phyloP scores from a whole-genome alignment of 2,329 filamentous ascomycete species.

The Macroventuria anomochaeta region DNA sequence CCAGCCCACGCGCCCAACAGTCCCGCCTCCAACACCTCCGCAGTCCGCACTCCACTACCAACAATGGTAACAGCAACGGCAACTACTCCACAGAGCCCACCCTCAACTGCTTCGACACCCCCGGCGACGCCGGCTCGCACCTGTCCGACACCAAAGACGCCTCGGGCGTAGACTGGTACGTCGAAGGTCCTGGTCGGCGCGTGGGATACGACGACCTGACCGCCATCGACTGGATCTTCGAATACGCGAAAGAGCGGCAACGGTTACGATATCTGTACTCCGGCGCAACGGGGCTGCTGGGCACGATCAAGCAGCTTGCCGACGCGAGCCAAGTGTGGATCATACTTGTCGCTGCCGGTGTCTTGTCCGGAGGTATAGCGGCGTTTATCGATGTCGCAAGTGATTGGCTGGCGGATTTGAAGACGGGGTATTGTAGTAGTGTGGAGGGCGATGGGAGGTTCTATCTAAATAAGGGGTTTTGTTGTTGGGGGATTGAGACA shows the following conservation, averaged over 20 bases:
- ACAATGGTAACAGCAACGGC: constrained; percentile 26
- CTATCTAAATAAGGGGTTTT: constrained; percentile 90
- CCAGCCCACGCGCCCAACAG: constrained; percentile 36
- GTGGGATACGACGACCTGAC: constrained; percentile 96
- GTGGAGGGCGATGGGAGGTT: constrained; percentile 81
- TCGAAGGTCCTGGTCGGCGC: constrained; percentile 84
- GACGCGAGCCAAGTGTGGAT: constrained; percentile 94
- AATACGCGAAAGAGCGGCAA: constrained; percentile 95
- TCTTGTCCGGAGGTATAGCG: constrained; percentile 82
- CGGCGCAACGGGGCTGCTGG: constrained; percentile 72
- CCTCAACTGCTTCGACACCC: constrained; percentile 51
- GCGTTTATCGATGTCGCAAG: constrained; percentile 89
- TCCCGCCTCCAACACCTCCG: constrained; percentile 34
- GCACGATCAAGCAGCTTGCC: constrained; percentile 73
- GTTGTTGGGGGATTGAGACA: constrained; percentile 84
- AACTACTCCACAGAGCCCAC: constrained; percentile 49
- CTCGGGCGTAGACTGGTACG: constrained; percentile 75
- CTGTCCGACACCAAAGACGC: constrained; percentile 54
- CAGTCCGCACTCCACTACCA: constrained; percentile 10
- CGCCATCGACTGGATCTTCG: constrained; percentile 99
- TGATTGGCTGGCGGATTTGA: constrained; percentile 92
- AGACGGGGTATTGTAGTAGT: constrained; percentile 83
- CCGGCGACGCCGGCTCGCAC: constrained; percentile 47
- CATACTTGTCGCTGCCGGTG: constrained; percentile 82
- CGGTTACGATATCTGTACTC: constrained; percentile 78